Evolutionary conservation across 768 basidiomycete genomes (phyloP).

Genomic region (Termitomyces sp.): DNA sequence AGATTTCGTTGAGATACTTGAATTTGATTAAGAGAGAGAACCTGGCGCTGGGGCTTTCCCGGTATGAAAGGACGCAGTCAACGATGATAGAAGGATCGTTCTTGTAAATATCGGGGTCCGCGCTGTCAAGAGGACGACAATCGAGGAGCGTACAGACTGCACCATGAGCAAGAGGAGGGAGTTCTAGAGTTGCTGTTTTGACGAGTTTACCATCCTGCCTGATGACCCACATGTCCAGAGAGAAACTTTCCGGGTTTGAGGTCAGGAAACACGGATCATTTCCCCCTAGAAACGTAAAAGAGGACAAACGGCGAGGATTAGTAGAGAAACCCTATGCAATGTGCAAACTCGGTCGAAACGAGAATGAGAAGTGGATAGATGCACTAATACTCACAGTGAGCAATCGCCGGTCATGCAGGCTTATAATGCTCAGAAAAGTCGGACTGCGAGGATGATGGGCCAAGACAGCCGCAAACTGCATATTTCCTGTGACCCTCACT

Average conservation of each 20-base stretch:
- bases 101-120: background rate
- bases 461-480: background rate
- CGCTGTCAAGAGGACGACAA: background rate
- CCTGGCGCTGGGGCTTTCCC: background rate
- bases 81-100: conserved; percentile 1
- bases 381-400: background rate
- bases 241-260: background rate
- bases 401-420: background rate
- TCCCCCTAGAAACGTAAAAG: conserved; percentile 2
- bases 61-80: background rate
- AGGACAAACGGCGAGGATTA: background rate
- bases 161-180: background rate
- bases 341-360: background rate
- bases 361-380: background rate
- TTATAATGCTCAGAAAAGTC: background rate
- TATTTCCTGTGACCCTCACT: background rate
- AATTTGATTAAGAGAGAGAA: conserved; percentile 1
- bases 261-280: background rate
- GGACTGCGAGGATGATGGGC: background rate
- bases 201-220: background rate
- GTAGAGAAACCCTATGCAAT: background rate
- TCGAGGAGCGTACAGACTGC: background rate
- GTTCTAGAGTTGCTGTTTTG: conserved; percentile 1
- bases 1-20: background rate
- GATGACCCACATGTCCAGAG: background rate